A percentile compares a stretch with the other conserved stretches of the same genome.
Conservation (phyloP, 768 basidiomycete species). For the Kwoniella sp. region DNA sequence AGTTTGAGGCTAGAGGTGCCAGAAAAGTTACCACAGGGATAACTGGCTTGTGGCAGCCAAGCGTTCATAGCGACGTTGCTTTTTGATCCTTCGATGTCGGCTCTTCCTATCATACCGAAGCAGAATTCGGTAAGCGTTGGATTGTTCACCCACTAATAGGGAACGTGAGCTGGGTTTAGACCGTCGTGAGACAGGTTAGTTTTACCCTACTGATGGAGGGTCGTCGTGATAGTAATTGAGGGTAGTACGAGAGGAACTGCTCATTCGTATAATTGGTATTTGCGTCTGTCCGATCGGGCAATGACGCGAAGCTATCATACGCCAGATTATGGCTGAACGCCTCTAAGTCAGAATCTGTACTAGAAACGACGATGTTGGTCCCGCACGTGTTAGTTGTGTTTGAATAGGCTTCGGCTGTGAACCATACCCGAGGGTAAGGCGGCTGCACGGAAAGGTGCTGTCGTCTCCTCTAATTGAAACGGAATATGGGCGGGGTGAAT, state of each 20-base stretch:
- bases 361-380: slow-evolving; percentile 68
- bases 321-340: slow-evolving; percentile 80
- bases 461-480: slow-evolving; percentile 59
- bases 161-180: slow-evolving; percentile 62
- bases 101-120: slow-evolving; percentile 74
- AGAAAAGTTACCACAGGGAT: slow-evolving; percentile 76
- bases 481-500: slow-evolving; percentile 64
- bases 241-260: slow-evolving; percentile 79
- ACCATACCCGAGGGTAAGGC: slow-evolving; percentile 59
- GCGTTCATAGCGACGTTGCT: slow-evolving; percentile 76
- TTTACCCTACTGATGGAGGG: slow-evolving; percentile 77
- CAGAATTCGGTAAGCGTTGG: slow-evolving; percentile 70
- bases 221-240: slow-evolving; percentile 71
- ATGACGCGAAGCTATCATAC: slow-evolving; percentile 75
- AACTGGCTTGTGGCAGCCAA: slow-evolving; percentile 73
- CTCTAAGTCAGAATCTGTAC: slow-evolving; percentile 78
- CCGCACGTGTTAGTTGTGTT: slow-evolving; percentile 63
- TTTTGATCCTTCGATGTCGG: slow-evolving; percentile 76
- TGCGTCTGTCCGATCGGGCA: slow-evolving; percentile 57
- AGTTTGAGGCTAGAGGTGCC: slow-evolving; percentile 76
- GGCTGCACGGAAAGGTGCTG: slow-evolving; percentile 54
- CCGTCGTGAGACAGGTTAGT: slow-evolving; percentile 63
- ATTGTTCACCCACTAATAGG: slow-evolving; percentile 78
- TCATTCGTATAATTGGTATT: slow-evolving; percentile 79
- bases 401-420: slow-evolving; percentile 66